Evolutionary conservation across 1,284 basidiomycete species (phyloP).

Genomic region (Apiotrichum mycotoxinovorans): DNA sequence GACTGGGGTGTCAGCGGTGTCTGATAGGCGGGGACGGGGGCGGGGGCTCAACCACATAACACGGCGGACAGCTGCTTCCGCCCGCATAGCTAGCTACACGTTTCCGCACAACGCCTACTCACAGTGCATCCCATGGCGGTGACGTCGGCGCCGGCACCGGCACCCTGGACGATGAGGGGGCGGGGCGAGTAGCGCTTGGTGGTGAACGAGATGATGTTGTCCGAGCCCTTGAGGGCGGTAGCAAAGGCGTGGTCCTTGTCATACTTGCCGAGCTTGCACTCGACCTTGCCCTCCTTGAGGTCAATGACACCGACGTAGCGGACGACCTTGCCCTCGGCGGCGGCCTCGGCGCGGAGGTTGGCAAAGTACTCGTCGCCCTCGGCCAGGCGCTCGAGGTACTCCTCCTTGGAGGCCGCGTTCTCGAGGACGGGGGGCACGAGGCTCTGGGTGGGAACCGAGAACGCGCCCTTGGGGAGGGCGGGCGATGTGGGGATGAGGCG

Average conservation of each 20-base stretch:
- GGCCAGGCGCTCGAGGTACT: slow-evolving; percentile 75
- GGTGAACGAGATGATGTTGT: slow-evolving; percentile 97
- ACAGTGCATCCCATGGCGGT: slow-evolving; percentile 90
- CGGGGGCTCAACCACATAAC: neutral
- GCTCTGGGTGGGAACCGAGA: slow-evolving; percentile 75
- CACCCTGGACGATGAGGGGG: slow-evolving; percentile 88
- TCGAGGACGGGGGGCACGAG: slow-evolving; percentile 77
- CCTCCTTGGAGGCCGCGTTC: slow-evolving; percentile 65
- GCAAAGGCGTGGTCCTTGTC: slow-evolving; percentile 86
- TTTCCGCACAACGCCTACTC: no score
- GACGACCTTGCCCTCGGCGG: slow-evolving; percentile 72
- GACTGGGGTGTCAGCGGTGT: slow-evolving; percentile 28
- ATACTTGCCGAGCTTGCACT: slow-evolving; percentile 88
- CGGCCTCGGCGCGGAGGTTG: slow-evolving; percentile 70
- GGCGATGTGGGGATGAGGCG: slow-evolving; percentile 59
- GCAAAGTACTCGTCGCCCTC: slow-evolving; percentile 82
- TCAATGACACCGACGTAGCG: slow-evolving; percentile 95
- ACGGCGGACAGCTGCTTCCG: neutral
- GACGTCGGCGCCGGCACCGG: slow-evolving; percentile 92
- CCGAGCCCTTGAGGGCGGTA: slow-evolving; percentile 88
- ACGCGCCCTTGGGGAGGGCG: slow-evolving; percentile 64
- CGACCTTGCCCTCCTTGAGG: slow-evolving; percentile 66
- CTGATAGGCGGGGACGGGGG: no score
- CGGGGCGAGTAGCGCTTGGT: slow-evolving; percentile 80
- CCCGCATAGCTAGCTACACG: neutral